Evolutionary conservation across 768 basidiomycete genomes (phyloP).

Genomic region (Dacryopinax spathularia): DNA sequence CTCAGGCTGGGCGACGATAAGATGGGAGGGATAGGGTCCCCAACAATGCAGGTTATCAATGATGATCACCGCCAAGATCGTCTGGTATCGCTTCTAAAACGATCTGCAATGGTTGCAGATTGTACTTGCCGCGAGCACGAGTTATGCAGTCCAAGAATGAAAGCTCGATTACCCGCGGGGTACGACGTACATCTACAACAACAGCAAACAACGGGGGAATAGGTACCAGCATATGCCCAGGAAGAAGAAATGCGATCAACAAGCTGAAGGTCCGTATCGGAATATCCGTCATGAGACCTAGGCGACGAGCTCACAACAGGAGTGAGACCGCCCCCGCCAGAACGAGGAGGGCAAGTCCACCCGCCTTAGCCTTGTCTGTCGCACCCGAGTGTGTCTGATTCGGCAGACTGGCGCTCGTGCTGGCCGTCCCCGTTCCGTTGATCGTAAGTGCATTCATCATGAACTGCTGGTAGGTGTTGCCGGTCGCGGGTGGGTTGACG

Average conservation of each 20-base stretch:
- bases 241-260: neutral
- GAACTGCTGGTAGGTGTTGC: conserved; percentile 8
- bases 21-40: too few species aligned
- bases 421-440: neutral
- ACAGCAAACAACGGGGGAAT: neutral
- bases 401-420: neutral
- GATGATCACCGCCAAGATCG: too few species aligned
- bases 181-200: neutral
- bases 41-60: too few species aligned
- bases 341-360: neutral
- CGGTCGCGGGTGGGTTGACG: conserved; percentile 34
- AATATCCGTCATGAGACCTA: neutral
- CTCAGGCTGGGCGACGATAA: too few species aligned
- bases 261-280: neutral
- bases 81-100: too few species aligned
- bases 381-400: neutral
- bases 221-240: neutral
- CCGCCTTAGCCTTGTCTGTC: neutral
- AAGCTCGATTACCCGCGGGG: neutral
- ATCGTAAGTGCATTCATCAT: neutral
- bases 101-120: too few species aligned
- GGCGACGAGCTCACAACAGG: neutral
- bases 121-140: too few species aligned
- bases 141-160: neutral
- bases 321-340: neutral